These are phyloP conservation scores for Citrus medica DNA, from an alignment of 345 rosid genomes.

Conservation along the genomic window DNA sequence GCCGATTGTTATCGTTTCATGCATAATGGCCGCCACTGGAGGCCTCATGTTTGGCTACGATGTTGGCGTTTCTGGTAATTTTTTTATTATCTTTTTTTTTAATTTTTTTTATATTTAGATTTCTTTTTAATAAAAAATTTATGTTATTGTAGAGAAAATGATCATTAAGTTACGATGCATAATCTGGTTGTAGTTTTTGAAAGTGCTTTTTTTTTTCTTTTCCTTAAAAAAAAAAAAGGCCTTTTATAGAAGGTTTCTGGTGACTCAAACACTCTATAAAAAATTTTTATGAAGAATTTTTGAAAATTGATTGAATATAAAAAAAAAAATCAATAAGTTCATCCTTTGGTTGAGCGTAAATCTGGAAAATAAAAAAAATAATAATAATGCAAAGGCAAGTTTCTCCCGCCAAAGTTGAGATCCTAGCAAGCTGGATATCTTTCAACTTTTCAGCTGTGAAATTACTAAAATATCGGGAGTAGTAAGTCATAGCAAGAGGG, in stretches of 20 bases:
- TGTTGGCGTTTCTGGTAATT: slow-evolving; percentile 82
- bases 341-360: neutral
- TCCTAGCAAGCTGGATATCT: neutral
- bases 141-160: neutral
- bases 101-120: neutral
- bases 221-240: no score
- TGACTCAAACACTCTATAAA: neutral
- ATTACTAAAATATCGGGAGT: neutral
- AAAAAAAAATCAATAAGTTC: neutral
- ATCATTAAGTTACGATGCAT: neutral
- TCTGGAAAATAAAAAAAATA: neutral
- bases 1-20: slow-evolving; percentile 77
- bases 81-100: neutral
- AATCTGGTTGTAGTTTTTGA: neutral
- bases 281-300: neutral
- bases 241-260: neutral
- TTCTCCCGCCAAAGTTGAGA: slow-evolving; percentile 22
- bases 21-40: slow-evolving; percentile 96
- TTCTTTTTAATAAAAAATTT: neutral
- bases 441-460: neutral
- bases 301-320: neutral
- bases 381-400: neutral
- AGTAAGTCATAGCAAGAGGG: neutral
- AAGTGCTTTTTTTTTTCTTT: neutral
- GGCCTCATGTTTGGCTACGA: slow-evolving; percentile 99